phyloP scores from a whole-genome alignment of 2,329 filamentous ascomycete genomes.

The Acrodontium crateriforme region DNA sequence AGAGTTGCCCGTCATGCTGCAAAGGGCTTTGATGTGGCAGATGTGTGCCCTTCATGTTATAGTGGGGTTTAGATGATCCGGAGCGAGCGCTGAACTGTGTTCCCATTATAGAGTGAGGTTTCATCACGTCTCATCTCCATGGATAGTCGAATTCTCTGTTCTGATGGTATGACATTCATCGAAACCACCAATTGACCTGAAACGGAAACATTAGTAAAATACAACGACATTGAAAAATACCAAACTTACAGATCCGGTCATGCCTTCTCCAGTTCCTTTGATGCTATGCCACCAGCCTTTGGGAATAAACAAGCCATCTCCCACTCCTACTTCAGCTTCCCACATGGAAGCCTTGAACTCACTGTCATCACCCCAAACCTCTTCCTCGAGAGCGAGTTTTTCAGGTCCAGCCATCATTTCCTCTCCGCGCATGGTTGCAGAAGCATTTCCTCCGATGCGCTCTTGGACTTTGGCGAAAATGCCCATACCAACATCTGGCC shows the following conservation, averaged over 20 bases:
- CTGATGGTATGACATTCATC: too few relatives aligned
- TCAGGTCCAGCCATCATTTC: conserved; percentile 88
- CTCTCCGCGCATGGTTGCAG: conserved; percentile 50
- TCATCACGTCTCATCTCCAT: too few relatives aligned
- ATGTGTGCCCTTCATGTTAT: too few relatives aligned
- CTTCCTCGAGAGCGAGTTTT: conserved; percentile 48
- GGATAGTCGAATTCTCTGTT: too few relatives aligned
- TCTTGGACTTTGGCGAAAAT: conserved; percentile 46
- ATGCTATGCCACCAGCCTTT: conserved; percentile 82
- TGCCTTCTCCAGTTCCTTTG: conserved; percentile 44
- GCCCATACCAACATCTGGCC: conserved; percentile 46
- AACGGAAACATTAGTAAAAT: neutral
- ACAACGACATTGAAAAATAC: neutral
- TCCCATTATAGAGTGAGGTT: too few relatives aligned
- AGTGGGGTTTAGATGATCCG: too few relatives aligned
- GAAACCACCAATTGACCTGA: conserved; percentile 5
- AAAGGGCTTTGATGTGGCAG: too few relatives aligned
- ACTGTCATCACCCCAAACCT: conserved; percentile 48
- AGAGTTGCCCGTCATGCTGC: too few relatives aligned
- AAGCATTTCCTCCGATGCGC: conserved; percentile 23
- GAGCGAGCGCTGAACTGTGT: too few relatives aligned
- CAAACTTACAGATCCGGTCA: conserved; percentile 43
- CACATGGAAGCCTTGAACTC: conserved; percentile 6
- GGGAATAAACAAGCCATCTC: conserved; percentile 66
- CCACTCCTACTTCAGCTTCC: conserved; percentile 38